phyloP scores from a whole-genome alignment of 2,329 filamentous ascomycete species.

The Colletotrichum euphorbiae region DNA sequence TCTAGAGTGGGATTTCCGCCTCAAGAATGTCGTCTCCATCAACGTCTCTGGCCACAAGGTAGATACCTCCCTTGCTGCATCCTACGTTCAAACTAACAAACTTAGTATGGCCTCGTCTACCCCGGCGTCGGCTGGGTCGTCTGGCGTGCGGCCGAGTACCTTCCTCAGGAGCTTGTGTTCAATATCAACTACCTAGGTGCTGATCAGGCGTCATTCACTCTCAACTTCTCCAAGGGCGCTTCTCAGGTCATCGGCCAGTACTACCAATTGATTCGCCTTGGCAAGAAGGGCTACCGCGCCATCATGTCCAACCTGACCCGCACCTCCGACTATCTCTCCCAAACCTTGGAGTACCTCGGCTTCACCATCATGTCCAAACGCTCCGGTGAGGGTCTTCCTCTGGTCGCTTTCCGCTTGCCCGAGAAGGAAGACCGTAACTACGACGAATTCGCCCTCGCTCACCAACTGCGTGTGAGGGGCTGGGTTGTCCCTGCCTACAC shows the following conservation, averaged over 20 bases:
- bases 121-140: constrained; percentile 95
- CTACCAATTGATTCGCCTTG: constrained; percentile 95
- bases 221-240: constrained; percentile 97
- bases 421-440: constrained; percentile 66
- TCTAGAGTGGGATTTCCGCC: constrained; percentile 91
- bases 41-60: constrained; percentile 94
- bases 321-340: constrained; percentile 87
- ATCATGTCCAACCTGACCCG: constrained; percentile 96
- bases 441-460: constrained; percentile 83
- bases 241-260: constrained; percentile 97
- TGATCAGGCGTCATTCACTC: constrained; percentile 93
- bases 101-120: constrained; percentile 74
- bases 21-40: constrained; percentile 90
- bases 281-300: constrained; percentile 88
- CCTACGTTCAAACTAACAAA: neutral
- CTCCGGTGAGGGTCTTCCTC: constrained; percentile 81
- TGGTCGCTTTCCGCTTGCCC: constrained; percentile 82
- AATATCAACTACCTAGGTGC: constrained; percentile 99
- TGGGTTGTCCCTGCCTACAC: constrained; percentile 98
- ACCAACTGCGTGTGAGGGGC: constrained; percentile 85
- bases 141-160: constrained; percentile 84
- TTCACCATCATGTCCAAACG: constrained; percentile 91
- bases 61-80: neutral
- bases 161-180: constrained; percentile 94
- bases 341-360: constrained; percentile 77